Base-by-base conservation (phyloP, 129 eudicot species). In the Arctium minus region DNA sequence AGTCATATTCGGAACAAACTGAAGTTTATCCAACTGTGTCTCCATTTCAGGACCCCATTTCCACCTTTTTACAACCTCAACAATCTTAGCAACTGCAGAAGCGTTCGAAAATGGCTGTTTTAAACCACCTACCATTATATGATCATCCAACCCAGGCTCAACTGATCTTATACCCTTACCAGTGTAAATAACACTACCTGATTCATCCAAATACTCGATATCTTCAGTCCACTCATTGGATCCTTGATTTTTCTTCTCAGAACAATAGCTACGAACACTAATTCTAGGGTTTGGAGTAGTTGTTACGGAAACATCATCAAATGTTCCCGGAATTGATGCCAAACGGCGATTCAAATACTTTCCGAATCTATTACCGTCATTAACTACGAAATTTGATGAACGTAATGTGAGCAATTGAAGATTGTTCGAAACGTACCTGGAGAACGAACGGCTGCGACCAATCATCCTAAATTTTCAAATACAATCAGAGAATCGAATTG, bases 11-110 rank as follows among this genome's bases (percentile, higher is more conserved):
- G 99, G 99, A 37, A 93, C 82, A 89, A 96, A 96, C 40, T 93
- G 99, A 29, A 96, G 91, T 37, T 88, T 93, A 77, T 96, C 99
- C 81, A 96, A 84, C 11, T 93, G 99, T 22, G 91, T 88, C 80
- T 96, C 99, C 99, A 96, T 93, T 27, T 96, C 98, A 69, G 99
- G 99, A 0, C 99, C 98, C 99, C 99, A 96, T 86, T 84, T 96
- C 99, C 99, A 96, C 89, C 99, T 91, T 76, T 88, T 93, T 5
- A 93, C 96, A 48, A 96, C 90, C 89, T 96, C 99, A 33, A 96
- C 92, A 48, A 96, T 88, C 81, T 93, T 96, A 8, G 94, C 94
- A 37, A 96, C 99, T 0, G 98, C 99, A 0, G 90, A 71, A n/a
- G 97, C 89, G 62, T 96, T 92, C 68, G 86, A 81, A 80, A 93